Evolutionary conservation across 2,329 filamentous ascomycete genomes (phyloP).

Genomic region (Monosporascus sp.): DNA sequence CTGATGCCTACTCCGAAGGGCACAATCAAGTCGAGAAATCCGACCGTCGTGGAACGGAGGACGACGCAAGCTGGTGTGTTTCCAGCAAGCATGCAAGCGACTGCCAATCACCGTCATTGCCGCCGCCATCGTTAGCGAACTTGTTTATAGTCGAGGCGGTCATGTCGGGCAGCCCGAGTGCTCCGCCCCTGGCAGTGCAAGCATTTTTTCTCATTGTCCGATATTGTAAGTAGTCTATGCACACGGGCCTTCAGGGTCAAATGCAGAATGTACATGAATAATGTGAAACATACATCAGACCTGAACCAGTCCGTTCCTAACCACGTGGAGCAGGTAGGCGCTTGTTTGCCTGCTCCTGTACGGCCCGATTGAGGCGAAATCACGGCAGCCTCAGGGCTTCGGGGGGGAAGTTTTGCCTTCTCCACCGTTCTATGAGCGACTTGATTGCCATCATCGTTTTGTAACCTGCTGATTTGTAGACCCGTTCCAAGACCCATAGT

Average conservation of each 20-base stretch:
- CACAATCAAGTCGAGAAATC: conserved; percentile 18
- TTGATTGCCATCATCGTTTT: conserved; percentile 17
- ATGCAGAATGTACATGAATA: neutral
- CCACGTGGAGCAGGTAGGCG: neutral
- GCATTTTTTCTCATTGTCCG: neutral
- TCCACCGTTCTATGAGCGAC: conserved; percentile 12
- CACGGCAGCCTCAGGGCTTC: neutral
- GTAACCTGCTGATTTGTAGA: conserved; percentile 21
- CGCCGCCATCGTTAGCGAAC: conserved; percentile 11
- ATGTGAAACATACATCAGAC: neutral
- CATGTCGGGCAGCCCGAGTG: neutral
- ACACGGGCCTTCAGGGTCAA: conserved; percentile 4
- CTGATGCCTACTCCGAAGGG: conserved; percentile 6
- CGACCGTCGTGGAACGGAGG: conserved; percentile 22
- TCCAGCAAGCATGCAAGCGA: conserved; percentile 16
- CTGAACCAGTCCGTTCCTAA: neutral
- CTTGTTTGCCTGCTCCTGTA: neutral
- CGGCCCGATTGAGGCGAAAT: neutral
- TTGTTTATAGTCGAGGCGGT: conserved; percentile 8
- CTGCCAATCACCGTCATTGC: conserved; percentile 16
- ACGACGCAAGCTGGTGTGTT: conserved; percentile 18
- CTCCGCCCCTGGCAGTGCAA: neutral
- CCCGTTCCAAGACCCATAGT: conserved; percentile 28
- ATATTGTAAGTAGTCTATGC: conserved; percentile 7
- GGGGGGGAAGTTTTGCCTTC: neutral